These are phyloP conservation scores for Talaromyces verruculosus DNA, from an alignment of 2,329 filamentous ascomycete species.

Conservation along the genomic window DNA sequence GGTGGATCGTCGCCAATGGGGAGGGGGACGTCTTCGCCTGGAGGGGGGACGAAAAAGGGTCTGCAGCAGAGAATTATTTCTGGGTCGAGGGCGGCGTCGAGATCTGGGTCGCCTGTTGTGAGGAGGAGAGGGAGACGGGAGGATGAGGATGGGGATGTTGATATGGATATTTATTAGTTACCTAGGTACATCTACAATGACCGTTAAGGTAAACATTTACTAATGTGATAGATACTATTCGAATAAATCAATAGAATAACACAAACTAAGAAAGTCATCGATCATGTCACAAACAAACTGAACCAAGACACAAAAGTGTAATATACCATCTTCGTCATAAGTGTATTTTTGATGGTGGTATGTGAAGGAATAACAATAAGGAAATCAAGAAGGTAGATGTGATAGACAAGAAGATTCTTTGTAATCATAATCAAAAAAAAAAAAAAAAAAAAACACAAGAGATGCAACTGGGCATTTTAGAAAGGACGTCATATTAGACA, in stretches of 20 bases:
- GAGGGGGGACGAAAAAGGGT: background rate
- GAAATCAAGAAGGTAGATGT: background rate
- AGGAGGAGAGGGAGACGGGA: background rate
- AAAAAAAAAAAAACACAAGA: background rate
- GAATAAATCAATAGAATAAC: background rate
- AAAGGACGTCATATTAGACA: background rate
- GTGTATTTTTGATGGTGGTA: background rate
- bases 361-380: background rate
- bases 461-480: background rate
- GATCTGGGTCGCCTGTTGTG: background rate
- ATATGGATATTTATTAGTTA: slow-evolving; percentile 8
- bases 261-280: slow-evolving; percentile 18
- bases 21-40: background rate
- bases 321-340: background rate
- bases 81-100: background rate
- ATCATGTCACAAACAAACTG: slow-evolving; percentile 16
- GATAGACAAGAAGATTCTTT: background rate
- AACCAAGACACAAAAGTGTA: slow-evolving; percentile 5
- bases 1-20: background rate
- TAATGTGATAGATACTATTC: slow-evolving; percentile 3
- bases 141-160: slow-evolving; percentile 7
- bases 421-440: slow-evolving; percentile 10
- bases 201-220: background rate
- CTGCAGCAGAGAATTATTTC: background rate
- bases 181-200: background rate